Evolutionary conservation across 129 eudicot species (phyloP).

Genomic region (Tagetes erecta): DNA sequence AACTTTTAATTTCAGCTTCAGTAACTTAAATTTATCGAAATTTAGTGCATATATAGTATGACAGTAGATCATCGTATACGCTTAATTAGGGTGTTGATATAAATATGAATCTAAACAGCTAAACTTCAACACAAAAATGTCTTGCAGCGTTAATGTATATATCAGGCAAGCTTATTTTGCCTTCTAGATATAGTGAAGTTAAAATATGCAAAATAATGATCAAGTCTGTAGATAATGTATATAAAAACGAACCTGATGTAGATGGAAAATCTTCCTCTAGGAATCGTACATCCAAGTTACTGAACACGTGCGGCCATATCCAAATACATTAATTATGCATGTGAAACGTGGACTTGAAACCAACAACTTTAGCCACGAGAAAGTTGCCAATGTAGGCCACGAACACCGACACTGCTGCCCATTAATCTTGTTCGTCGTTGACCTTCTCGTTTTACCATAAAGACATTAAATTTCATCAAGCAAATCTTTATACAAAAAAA

Average conservation of each 20-base stretch:
- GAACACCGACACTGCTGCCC: neutral
- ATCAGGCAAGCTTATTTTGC: neutral
- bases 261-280: neutral
- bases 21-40: neutral
- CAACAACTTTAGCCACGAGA: neutral
- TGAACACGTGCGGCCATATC: neutral
- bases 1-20: neutral
- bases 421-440: neutral
- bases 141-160: neutral
- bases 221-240: neutral
- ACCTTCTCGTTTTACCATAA: neutral
- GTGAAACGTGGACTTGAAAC: neutral
- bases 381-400: neutral
- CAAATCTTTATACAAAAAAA: no score
- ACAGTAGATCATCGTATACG: neutral
- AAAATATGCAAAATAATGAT: neutral
- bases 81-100: neutral
- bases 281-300: neutral
- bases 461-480: neutral
- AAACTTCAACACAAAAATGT: neutral
- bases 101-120: neutral
- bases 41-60: neutral
- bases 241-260: neutral
- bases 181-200: neutral
- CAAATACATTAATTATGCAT: neutral